Conservation (phyloP, 371 early-diverging fungal genomes). For the Gilbertella persicaria region DNA sequence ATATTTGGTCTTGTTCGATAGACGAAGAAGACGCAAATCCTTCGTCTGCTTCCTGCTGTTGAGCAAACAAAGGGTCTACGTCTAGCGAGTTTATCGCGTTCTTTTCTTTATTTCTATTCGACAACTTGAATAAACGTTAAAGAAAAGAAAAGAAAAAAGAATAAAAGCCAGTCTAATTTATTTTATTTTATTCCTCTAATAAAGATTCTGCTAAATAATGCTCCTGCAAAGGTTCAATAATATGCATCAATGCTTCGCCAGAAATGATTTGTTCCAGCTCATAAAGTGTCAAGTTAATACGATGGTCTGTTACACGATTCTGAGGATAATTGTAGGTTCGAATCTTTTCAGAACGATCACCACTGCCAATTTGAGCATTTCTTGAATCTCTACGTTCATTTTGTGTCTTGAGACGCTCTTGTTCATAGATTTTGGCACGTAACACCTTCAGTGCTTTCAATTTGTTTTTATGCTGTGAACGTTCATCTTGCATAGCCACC, state of each 20-base stretch:
- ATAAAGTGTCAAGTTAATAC: constrained; percentile 75
- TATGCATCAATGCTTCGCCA: constrained; percentile 51
- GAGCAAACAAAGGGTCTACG: background rate
- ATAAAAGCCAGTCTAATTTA: background rate
- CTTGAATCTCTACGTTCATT: constrained; percentile 63
- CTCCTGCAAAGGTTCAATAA: constrained; percentile 59
- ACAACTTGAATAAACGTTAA: background rate
- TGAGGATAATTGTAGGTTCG: constrained; percentile 86
- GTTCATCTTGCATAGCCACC: constrained; percentile 88
- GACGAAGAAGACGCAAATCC: constrained; percentile 49
- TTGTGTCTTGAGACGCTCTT: constrained; percentile 62
- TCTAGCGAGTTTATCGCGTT: background rate
- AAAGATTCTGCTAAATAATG: constrained; percentile 42
- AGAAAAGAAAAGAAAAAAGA: background rate
- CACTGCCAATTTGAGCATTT: constrained; percentile 67
- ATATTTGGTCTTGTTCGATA: constrained; percentile 38
- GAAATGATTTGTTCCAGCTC: constrained; percentile 70
- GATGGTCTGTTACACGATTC: constrained; percentile 85
- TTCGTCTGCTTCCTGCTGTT: constrained; percentile 23
- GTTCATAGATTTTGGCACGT: constrained; percentile 77
- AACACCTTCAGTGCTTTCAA: constrained; percentile 86
- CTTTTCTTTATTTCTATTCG: background rate
- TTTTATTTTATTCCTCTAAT: constrained; percentile 21
- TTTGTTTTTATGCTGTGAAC: constrained; percentile 91
- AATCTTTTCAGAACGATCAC: constrained; percentile 83